Evolutionary conservation across 2,329 filamentous ascomycete species (phyloP), one percentile per base, ranked within the genome.

Genomic region (Chalaropsis thielavioides): DNA sequence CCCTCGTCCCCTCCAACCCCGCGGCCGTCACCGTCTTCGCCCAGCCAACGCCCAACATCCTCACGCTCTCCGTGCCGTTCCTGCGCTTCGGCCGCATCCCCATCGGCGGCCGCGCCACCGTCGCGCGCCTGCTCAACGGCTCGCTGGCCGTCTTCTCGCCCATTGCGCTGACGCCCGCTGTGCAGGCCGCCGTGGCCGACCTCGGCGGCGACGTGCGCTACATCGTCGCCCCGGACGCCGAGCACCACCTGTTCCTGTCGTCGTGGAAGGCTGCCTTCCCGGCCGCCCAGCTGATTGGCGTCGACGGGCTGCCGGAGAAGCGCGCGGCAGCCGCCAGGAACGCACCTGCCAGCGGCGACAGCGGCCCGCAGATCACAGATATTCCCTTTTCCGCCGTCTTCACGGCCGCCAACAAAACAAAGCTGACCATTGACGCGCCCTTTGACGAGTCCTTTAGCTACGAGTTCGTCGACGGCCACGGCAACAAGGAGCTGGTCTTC

Each of bases 171-270:
- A 97, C 92, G 2, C 81, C 86, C 2, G 84, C 87, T 66, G 85
- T 91, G 46, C 84, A 81, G 68, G 74, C 78, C 69, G 85, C 87
- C 73, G 78, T 89, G 62, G 76, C 80, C 64, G 79, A 84, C 41
- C 77, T 90, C 65, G 85, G 85, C 68, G 85, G 86, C 61, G 80
- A 84, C 15, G 83, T 96, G 62, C 83, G 81, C 69, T 97, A 97
- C 79, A 86, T 99, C 69, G 80, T 92, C 31, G 92, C 94, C 0
- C 84, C 88, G 0, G 94, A 99, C 74, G 81, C 89, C 63, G 91
- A 99, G 77, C 94, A 99, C 75, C 94, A 99, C 80, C 90, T 99
- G 73, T 95, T 94, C 78, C 74, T 99, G 64, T 87, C 88, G 0
- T 80, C 89, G 61, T 99, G 94, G 92, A 84, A 88, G 71, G 77